phyloP scores from a whole-genome alignment of 805 yeast species.

The Ogataea paradorogensis region DNA sequence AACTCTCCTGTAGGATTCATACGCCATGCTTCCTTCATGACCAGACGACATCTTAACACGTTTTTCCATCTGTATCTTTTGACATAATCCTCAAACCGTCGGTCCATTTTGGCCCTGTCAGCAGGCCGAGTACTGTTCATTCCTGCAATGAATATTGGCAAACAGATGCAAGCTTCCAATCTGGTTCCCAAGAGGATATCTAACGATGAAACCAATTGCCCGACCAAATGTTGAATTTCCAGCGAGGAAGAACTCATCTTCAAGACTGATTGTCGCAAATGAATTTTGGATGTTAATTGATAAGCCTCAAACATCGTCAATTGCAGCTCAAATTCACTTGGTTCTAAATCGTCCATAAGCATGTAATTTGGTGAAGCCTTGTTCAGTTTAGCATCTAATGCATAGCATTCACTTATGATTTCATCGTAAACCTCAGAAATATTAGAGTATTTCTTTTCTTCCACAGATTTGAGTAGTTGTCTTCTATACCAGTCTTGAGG shows the following conservation, averaged over 20 bases:
- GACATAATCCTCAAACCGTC: constrained; percentile 53
- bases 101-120: constrained; percentile 52
- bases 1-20: constrained; percentile 49
- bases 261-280: constrained; percentile 62
- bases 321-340: constrained; percentile 60
- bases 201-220: constrained; percentile 52
- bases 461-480: constrained; percentile 16
- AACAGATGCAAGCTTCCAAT: constrained; percentile 68
- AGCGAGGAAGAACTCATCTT: constrained; percentile 57
- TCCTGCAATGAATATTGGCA: constrained; percentile 78
- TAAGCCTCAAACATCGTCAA: constrained; percentile 68
- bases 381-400: constrained; percentile 48
- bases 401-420: constrained; percentile 36
- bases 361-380: constrained; percentile 49
- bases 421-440: constrained; percentile 36
- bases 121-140: constrained; percentile 54
- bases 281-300: constrained; percentile 66
- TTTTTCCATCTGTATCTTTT: constrained; percentile 69
- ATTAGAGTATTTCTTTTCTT: constrained; percentile 19
- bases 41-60: constrained; percentile 41
- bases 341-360: constrained; percentile 37
- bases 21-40: constrained; percentile 50
- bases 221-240: constrained; percentile 58
- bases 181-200: constrained; percentile 62
- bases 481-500: constrained; percentile 17